Percentiles rank a stretch among this genome's conserved stretches.
These are phyloP conservation scores for Flaveria sonorensis DNA, from an alignment of 129 eudicot genomes.

Conservation along the genomic window DNA sequence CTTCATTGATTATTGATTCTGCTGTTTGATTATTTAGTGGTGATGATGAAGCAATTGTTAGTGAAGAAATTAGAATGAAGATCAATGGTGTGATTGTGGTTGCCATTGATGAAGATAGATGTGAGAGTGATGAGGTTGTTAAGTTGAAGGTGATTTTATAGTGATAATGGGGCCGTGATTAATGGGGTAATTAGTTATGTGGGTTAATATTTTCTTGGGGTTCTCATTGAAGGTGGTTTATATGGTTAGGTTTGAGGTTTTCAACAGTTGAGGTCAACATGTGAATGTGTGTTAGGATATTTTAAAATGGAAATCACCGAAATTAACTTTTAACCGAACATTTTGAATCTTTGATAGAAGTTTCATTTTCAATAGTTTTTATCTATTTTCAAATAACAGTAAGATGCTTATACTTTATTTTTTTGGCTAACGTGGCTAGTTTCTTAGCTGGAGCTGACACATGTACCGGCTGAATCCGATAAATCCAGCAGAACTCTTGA, in stretches of 20 bases:
- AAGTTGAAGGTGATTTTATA: constrained; percentile 39
- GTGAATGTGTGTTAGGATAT: too few relatives aligned
- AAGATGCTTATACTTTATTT: too few relatives aligned
- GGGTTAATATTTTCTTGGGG: constrained; percentile 10
- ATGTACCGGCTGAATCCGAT: too few relatives aligned
- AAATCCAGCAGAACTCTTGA: too few relatives aligned
- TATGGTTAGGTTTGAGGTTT: constrained; percentile 25
- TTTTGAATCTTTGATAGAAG: too few relatives aligned
- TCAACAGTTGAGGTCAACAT: neutral
- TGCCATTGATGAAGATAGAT: constrained; percentile 22
- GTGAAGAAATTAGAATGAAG: constrained; percentile 26
- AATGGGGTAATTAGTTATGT: constrained; percentile 67
- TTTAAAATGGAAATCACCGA: too few relatives aligned
- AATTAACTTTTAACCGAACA: too few relatives aligned
- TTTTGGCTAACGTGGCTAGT: too few relatives aligned
- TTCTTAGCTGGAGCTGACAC: too few relatives aligned
- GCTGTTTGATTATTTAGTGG: constrained; percentile 4
- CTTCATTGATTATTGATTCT: constrained; percentile 55
- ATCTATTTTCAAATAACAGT: too few relatives aligned
- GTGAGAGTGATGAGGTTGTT: constrained; percentile 8
- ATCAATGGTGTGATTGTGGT: neutral
- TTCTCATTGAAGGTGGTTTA: constrained; percentile 41
- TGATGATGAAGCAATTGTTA: neutral
- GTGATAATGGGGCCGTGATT: constrained; percentile 54
- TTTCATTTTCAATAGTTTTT: too few relatives aligned